Conservation (phyloP, 345 rosid genomes). For the Hibiscus tridactylites region DNA sequence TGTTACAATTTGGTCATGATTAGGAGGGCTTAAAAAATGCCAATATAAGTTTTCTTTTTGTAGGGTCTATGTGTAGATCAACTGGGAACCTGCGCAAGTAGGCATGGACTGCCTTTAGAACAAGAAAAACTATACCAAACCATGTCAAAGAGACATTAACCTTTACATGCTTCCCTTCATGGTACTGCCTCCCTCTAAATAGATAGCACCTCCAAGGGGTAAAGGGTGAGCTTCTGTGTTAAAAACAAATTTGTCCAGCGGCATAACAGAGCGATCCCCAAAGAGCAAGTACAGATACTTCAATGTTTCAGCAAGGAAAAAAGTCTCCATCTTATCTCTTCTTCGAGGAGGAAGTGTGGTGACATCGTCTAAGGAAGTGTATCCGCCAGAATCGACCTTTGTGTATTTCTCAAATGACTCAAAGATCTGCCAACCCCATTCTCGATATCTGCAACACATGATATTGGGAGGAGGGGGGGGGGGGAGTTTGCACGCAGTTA, state of each 20-base stretch:
- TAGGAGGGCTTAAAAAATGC: not conserved
- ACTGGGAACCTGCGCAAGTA: not conserved
- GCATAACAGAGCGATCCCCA: constrained; percentile 60
- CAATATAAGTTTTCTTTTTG: not conserved
- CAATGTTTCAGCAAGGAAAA: constrained; percentile 83
- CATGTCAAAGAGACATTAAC: constrained; percentile 6
- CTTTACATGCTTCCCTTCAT: constrained; percentile 10
- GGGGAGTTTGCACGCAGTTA: not conserved
- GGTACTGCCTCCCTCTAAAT: constrained; percentile 12
- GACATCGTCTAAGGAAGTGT: constrained; percentile 75
- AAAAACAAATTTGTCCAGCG: constrained; percentile 76
- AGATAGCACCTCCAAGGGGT: constrained; percentile 41
- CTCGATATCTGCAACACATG: constrained; percentile 38
- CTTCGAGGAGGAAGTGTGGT: constrained; percentile 68
- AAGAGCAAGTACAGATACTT: constrained; percentile 88
- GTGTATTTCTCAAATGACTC: constrained; percentile 87
- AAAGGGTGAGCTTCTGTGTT: constrained; percentile 95
- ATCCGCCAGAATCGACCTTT: constrained; percentile 77
- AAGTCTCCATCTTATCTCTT: constrained; percentile 95
- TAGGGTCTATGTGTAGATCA: not conserved
- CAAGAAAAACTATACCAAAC: constrained; percentile 1
- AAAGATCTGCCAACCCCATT: constrained; percentile 98
- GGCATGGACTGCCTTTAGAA: not conserved
- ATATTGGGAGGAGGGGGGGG: not conserved
- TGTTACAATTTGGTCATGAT: not conserved